Conservation (phyloP, 2,329 filamentous ascomycete species). For the Monilinia fructicola region DNA sequence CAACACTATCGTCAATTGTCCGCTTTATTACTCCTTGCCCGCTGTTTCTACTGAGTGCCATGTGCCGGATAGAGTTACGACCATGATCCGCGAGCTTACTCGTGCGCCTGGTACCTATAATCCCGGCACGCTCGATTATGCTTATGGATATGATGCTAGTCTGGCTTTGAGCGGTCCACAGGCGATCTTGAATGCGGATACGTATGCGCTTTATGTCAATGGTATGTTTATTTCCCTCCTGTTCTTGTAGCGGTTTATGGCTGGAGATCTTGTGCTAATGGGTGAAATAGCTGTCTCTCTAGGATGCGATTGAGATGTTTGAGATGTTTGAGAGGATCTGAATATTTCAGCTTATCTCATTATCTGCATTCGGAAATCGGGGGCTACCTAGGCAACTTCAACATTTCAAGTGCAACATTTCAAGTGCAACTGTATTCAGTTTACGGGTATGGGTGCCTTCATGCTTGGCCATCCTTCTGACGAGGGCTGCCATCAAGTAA, state of each 20-base stretch:
- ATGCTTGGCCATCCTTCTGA: background rate
- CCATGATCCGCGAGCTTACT: conserved; percentile 64
- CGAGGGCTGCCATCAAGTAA: background rate
- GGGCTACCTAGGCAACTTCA: background rate
- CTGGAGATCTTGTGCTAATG: background rate
- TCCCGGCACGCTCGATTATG: conserved; percentile 59
- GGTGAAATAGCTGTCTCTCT: conserved; percentile 8
- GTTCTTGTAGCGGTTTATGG: fast-evolving
- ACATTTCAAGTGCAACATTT: too few species aligned
- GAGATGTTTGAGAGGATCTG: background rate
- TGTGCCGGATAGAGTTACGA: conserved; percentile 64
- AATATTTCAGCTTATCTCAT: background rate
- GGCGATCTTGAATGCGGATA: conserved; percentile 65
- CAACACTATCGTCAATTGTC: conserved; percentile 62
- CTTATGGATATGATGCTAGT: conserved; percentile 55
- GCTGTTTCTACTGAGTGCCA: conserved; percentile 55
- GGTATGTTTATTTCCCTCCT: background rate
- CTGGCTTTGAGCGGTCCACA: conserved; percentile 47
- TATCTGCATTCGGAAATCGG: background rate
- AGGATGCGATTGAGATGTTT: background rate
- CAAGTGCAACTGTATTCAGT: background rate
- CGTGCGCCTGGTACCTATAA: conserved; percentile 55
- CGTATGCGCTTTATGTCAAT: conserved; percentile 32
- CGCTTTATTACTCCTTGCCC: conserved; percentile 58
- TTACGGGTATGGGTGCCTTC: background rate